Base-by-base conservation (phyloP, 495 filamentous ascomycete species). In the Annulohypoxylon nitens region DNA sequence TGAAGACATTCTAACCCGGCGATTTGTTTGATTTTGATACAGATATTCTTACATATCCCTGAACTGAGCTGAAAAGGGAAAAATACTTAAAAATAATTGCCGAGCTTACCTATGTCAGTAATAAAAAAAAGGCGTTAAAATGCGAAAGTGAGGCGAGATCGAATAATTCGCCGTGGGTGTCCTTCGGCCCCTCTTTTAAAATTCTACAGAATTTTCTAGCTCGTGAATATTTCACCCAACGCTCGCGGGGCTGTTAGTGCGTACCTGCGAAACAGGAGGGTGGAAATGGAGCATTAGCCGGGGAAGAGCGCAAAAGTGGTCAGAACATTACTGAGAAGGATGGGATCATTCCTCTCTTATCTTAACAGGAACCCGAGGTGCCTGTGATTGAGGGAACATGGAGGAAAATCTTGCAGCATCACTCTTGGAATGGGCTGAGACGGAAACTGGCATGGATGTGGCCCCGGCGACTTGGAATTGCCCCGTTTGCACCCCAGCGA, bases 391-490 rank as follows among this genome's bases (percentile, higher is more conserved):
- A 37, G 45, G 43, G 30, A 54, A 61, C 51, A 68, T 43, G 4
- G 37, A 36, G 48, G 59, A 60, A 26, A 67, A 60, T 10, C 43
- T 67, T 67, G 43, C 25, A 68, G 20, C 57, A 60, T 11, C 20
- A 41, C 45, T 26, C 57, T 20, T 25, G 33, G 39, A 65, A 39
- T 69, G 54, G 54, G 51, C 20, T 55, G 54, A 65, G 54, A 68
- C 60, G 43, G 62, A n/a, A 43, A 48, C 2, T 25, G 25, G 25
- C 50, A 54, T 54, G 50, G 50, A 47, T 48, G 71, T 41, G 61
- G 66, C 66, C 58, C 71, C 71, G 67, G 67, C 54, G 18, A 55
- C 39, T 66, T 74, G 71, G 71, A 67, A 61, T 66, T n/a, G 62
- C 61, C 51, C 71, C 65, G 54, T 69, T 67, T 69, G 11, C 30